Evolutionary conservation across 176 grass and related monocot genomes (phyloP).

Genomic region (Hyparrhenia diplandra): DNA sequence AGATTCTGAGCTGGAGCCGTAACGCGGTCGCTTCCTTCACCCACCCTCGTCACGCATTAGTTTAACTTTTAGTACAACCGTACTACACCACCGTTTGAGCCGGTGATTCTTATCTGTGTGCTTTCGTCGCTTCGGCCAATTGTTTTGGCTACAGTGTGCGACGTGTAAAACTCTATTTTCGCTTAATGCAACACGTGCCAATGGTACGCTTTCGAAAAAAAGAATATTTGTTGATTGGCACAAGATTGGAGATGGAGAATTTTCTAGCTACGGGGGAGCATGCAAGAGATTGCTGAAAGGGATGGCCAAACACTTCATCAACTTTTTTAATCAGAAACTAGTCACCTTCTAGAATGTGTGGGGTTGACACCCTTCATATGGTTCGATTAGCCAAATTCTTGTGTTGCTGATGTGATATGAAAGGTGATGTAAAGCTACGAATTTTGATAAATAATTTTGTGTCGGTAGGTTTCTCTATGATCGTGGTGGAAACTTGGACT

Average conservation of each 20-base stretch:
- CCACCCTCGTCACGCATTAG: too few species aligned
- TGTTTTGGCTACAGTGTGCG: too few species aligned
- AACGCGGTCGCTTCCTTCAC: too few species aligned
- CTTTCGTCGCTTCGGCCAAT: too few species aligned
- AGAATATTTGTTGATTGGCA: constrained; percentile 12
- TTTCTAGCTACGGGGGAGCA: constrained; percentile 34
- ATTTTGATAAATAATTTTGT: constrained; percentile 17
- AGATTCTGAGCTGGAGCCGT: too few species aligned
- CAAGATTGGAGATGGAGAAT: constrained; percentile 24
- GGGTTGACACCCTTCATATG: constrained; percentile 29
- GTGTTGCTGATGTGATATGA: constrained; percentile 29
- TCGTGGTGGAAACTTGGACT: constrained; percentile 23
- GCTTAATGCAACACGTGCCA: too few species aligned
- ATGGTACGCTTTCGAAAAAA: too few species aligned
- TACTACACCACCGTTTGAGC: too few species aligned
- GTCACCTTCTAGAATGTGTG: constrained; percentile 44
- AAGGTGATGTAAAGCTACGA: constrained; percentile 55
- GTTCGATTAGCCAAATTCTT: constrained; percentile 43
- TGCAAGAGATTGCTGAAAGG: constrained; percentile 45
- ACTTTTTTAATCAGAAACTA: not conserved
- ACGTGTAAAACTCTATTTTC: too few species aligned
- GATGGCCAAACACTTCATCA: constrained; percentile 26
- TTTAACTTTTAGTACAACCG: too few species aligned
- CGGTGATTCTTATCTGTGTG: too few species aligned
- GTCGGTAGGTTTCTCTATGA: constrained; percentile 41